Evolutionary conservation across 2,329 filamentous ascomycete genomes (phyloP).

Genomic region (Whalleya microplaca): DNA sequence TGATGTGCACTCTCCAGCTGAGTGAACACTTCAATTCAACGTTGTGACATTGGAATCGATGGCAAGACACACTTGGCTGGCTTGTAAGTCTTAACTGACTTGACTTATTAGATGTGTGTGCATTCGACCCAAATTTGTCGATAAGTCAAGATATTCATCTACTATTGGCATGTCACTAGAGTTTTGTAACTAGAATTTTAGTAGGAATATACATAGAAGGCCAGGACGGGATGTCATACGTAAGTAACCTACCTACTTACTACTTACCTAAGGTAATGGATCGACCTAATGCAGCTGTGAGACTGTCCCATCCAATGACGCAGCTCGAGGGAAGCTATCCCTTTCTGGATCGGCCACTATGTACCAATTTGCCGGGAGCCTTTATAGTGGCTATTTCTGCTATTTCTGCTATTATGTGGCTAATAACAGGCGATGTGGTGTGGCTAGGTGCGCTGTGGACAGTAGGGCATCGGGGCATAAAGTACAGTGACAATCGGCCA

Average conservation of each 20-base stretch:
- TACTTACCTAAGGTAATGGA: not conserved
- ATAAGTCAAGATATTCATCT: not conserved
- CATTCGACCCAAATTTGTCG: not conserved
- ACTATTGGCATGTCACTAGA: too few species aligned
- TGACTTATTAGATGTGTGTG: too few species aligned
- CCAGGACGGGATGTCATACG: not conserved
- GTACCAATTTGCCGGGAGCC: slow-evolving; percentile 7
- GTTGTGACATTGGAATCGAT: not conserved
- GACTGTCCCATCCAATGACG: slow-evolving; percentile 25
- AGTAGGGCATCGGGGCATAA: too few species aligned
- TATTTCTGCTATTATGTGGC: too few species aligned
- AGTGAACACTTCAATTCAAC: not conserved
- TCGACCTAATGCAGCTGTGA: slow-evolving; percentile 6
- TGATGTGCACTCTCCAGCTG: slow-evolving; percentile 9
- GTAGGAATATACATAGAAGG: too few species aligned
- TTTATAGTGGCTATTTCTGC: not conserved
- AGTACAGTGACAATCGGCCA: not conserved
- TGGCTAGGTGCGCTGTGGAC: too few species aligned
- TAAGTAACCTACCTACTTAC: not conserved
- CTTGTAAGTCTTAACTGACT: not conserved
- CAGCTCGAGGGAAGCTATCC: slow-evolving; percentile 24
- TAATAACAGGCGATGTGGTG: not conserved
- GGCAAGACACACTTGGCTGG: not conserved
- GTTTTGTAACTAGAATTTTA: too few species aligned
- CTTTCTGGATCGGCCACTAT: slow-evolving; percentile 13